phyloP scores from a whole-genome alignment of 2,329 filamentous ascomycete genomes.

The Zarea fungicola region DNA sequence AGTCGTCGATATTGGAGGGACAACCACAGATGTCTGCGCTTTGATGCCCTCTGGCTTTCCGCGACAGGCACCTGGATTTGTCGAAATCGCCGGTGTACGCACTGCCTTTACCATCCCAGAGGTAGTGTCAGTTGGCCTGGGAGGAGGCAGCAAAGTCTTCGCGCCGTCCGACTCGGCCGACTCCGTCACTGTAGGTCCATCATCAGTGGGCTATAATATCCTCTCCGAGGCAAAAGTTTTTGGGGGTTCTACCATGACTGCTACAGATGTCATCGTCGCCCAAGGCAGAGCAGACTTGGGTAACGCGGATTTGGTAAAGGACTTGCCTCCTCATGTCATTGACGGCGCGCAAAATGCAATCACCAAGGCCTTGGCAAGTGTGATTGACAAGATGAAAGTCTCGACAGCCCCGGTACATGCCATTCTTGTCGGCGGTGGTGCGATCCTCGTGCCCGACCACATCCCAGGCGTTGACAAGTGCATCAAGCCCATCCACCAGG shows the following conservation, averaged over 20 bases:
- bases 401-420: conserved; percentile 47
- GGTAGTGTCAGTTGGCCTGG: conserved; percentile 51
- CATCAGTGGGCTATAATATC: conserved; percentile 49
- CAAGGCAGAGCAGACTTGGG: conserved; percentile 28
- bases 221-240: conserved; percentile 44
- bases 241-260: conserved; percentile 47
- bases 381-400: conserved; percentile 53
- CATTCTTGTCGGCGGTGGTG: conserved; percentile 54
- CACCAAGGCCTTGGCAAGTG: conserved; percentile 42
- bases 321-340: conserved; percentile 20
- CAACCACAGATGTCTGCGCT: conserved; percentile 55
- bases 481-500: conserved; percentile 46
- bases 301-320: conserved; percentile 23
- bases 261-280: conserved; percentile 46
- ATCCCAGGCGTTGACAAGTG: conserved; percentile 46
- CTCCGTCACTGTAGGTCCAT: conserved; percentile 46
- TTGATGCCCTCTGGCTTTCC: conserved; percentile 55
- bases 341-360: conserved; percentile 29
- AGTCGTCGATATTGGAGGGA: conserved; percentile 56
- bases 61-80: conserved; percentile 52
- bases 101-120: conserved; percentile 56
- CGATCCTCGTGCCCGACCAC: conserved; percentile 43
- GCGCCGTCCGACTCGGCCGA: conserved; percentile 22
- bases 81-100: conserved; percentile 52
- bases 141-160: conserved; percentile 42